A percentile compares a stretch with the other conserved stretches of the same genome.
These are phyloP conservation scores for Iris macrosiphon DNA, from an alignment of 106 monocot species.

Conservation along the genomic window DNA sequence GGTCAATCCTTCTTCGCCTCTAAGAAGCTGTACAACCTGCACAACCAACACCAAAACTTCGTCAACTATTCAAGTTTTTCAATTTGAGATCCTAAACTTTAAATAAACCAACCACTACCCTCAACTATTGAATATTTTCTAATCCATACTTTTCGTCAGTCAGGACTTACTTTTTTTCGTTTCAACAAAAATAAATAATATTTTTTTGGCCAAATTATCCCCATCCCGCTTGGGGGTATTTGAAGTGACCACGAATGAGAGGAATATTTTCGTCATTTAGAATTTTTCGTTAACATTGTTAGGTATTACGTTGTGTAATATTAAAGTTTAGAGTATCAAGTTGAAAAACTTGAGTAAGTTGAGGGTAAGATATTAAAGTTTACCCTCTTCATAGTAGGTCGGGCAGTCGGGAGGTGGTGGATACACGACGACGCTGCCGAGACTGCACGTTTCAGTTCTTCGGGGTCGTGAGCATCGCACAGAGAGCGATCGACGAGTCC, in stretches of 20 bases:
- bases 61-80: neutral
- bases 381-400: conserved; percentile 81
- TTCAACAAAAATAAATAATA: neutral
- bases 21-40: conserved; percentile 49
- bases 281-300: no score
- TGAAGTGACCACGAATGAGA: no score
- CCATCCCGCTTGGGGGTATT: no score
- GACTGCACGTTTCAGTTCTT: conserved; percentile 47
- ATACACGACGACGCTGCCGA: conserved; percentile 68
- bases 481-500: conserved; percentile 53
- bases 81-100: no score
- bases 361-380: no score
- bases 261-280: no score
- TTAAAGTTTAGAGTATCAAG: no score
- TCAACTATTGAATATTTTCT: neutral
- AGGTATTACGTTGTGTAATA: no score
- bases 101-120: neutral
- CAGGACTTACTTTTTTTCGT: no score
- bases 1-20: conserved; percentile 32
- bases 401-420: conserved; percentile 50
- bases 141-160: no score
- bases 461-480: conserved; percentile 25
- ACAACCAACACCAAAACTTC: neutral
- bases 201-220: no score
- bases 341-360: no score